Evolutionary conservation across 2,329 filamentous ascomycete species (phyloP), one percentile per base, ranked within the genome.

Genomic region (Pseudocercospora vitis): DNA sequence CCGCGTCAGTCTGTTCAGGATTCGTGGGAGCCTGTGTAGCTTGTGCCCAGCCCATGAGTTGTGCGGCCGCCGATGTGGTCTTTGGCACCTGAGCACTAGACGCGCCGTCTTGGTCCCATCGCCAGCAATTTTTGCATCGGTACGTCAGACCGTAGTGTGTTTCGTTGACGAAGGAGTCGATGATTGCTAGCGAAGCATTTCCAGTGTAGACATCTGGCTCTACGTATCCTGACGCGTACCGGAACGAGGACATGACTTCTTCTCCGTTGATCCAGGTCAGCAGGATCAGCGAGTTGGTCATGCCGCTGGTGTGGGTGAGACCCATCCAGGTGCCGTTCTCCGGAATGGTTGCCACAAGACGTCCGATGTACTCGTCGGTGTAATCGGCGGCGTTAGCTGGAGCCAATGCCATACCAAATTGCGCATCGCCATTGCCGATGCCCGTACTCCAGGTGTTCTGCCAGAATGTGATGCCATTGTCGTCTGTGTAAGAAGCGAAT

Each of bases 81-180:
- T 59, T 53, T 1, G 74, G 74, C 8, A 72, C 56, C 50, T 74
- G 71, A 7, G 67, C 69, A 42, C 70, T 71, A 11, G 65, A 60
- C n/a, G 69, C 70, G 33, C 73, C 73, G 2, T 69, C 68, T 29
- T 75, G 73, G 50, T 75, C 65, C 74, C 74, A 76, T 9, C 62
- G 59, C 71, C 72, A 76, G 60, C 74, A 76, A 63, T 68, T 63
- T 59, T 83, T 69, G 69, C 85, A 88, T 42, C 82, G 78, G 71
- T 86, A 88, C n/a, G 86, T 77, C 44, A 87, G 65, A 40, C 79
- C 79, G 67, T 81, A 88, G 59, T 80, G 73, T 21, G 79, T 82
- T 12, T 75, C 74, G 61, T 79, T 85, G 52, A 86, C 73, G 21
- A 72, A 77, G 11, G 79, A 78, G 11, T 78, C 81, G 56, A 87